Base-by-base conservation (phyloP, 1,139 yeast species). In the Kluyveromyces sp. region DNA sequence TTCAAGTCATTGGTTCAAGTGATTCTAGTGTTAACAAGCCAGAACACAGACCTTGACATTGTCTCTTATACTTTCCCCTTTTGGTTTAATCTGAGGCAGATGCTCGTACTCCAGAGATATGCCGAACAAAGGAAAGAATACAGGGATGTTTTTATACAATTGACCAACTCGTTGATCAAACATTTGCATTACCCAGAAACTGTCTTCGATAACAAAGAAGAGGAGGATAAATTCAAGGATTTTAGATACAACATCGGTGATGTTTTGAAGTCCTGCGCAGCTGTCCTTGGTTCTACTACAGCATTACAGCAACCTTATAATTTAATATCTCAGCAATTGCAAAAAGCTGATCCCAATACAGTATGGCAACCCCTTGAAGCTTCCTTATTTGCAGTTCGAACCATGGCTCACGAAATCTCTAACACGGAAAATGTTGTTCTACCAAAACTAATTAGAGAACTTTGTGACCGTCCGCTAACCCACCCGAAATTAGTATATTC, bases 241-340 rank as follows among this genome's bases (percentile, higher is more conserved):
- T 92, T 89, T 65, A 74, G 99, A 56, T 94, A 92, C 64, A 96
- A 88, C 49, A 86, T 92, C 85, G 97, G 97, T 26, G 97, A 92
- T 61, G 95, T 92, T 11, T 69, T 94, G 50, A 94, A 92, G 60
- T 96, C 89, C 61, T 88, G 97, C 65, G 86, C 96, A 54, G 84
- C 86, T 1, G 89, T 92, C 2, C 80, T 86, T 34, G 97, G 97
- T 0, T 74, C 94, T 2, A 67, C 77, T 3, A 69, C 65, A 35
- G 88, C 96, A 0, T 69, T 94, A 30, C 65, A 58, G 52, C 58
- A 67, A 40, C 71, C 73, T 12, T 58, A 58, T 31, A 49, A 56
- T 8, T 56, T 54, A 39, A 61, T 68, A 9, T 54, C 56, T 41
- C 37, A 45, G 20, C 52, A 63, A 4, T 41, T 61, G 18, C 40